phyloP scores from a whole-genome alignment of 192 early-diverging fungal genomes.

The Jimgerdemannia lactiflua region DNA sequence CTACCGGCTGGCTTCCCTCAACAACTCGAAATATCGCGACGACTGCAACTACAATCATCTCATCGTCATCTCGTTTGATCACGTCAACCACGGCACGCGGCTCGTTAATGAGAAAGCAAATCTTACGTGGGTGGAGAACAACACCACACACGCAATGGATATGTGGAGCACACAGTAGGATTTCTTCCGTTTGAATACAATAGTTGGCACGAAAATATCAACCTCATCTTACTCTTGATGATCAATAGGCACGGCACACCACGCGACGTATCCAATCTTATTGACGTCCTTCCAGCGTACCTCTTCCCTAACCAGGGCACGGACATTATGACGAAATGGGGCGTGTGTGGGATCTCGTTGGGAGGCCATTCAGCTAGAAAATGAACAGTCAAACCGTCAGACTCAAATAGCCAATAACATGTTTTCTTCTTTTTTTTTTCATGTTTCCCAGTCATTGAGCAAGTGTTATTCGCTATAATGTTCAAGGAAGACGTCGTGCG shows the following conservation, averaged over 20 bases:
- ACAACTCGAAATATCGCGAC: not conserved
- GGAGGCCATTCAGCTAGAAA: constrained; percentile 55
- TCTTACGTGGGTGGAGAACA: constrained; percentile 36
- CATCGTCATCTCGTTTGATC: constrained; percentile 48
- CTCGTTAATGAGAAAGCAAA: constrained; percentile 27
- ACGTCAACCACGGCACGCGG: constrained; percentile 51
- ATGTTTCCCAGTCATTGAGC: too few relatives aligned
- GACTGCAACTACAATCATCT: constrained; percentile 5
- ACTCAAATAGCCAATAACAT: too few relatives aligned
- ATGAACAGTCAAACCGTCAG: too few relatives aligned
- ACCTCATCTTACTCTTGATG: not conserved
- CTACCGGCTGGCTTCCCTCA: not conserved
- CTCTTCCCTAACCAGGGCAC: constrained; percentile 25
- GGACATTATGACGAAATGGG: constrained; percentile 37
- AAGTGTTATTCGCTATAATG: too few relatives aligned
- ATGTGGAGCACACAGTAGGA: constrained; percentile 37
- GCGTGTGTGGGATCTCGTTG: constrained; percentile 44
- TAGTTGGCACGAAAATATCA: not conserved
- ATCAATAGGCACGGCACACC: constrained; percentile 24
- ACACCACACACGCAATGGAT: constrained; percentile 41
- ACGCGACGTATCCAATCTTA: constrained; percentile 38
- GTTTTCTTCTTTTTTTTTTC: too few relatives aligned
- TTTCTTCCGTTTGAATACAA: not conserved
- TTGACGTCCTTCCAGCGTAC: constrained; percentile 44
- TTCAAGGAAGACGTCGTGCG: too few relatives aligned